These are phyloP conservation scores for Podaxis carcinomalis DNA, from an alignment of 768 basidiomycete species.

Conservation along the genomic window DNA sequence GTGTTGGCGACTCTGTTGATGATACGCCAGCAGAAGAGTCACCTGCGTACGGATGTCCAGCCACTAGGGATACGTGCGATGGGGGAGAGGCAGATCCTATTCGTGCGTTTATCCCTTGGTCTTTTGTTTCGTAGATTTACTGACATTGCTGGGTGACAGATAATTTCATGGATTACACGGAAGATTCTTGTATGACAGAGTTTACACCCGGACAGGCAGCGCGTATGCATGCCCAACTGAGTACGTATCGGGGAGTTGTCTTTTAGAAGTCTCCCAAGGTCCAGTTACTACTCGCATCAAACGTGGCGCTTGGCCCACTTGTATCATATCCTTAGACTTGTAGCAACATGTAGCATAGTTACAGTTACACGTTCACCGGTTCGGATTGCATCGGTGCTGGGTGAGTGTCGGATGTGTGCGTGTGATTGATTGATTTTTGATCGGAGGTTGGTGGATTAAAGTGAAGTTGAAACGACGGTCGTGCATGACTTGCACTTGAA, in stretches of 20 bases:
- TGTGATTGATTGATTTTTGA: too few relatives aligned
- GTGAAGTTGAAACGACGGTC: too few relatives aligned
- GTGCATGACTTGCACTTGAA: too few relatives aligned
- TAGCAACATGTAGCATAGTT: background rate
- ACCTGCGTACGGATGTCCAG: slow-evolving; percentile 28
- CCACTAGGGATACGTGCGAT: slow-evolving; percentile 18
- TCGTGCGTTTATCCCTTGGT: slow-evolving; percentile 12
- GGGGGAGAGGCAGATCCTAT: slow-evolving; percentile 31
- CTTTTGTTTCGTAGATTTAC: background rate
- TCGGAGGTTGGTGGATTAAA: too few relatives aligned
- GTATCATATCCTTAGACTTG: background rate
- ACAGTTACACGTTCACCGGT: too few relatives aligned
- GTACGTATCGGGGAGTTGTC: slow-evolving; percentile 10
- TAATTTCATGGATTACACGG: slow-evolving; percentile 33
- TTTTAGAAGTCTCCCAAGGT: background rate
- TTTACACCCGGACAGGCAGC: slow-evolving; percentile 26
- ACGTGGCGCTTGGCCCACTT: background rate
- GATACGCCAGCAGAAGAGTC: slow-evolving; percentile 24
- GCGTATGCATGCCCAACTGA: slow-evolving; percentile 11
- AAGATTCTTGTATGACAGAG: slow-evolving; percentile 25
- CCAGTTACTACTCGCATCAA: background rate
- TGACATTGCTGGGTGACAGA: slow-evolving; percentile 14
- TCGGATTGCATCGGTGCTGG: too few relatives aligned
- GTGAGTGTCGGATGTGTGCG: too few relatives aligned
- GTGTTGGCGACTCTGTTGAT: slow-evolving; percentile 21